Percentiles rank a stretch among this genome's conserved stretches.
Evolutionary conservation across 1,284 basidiomycete genomes (phyloP).

Genomic region (Sporisorium graminicola): DNA sequence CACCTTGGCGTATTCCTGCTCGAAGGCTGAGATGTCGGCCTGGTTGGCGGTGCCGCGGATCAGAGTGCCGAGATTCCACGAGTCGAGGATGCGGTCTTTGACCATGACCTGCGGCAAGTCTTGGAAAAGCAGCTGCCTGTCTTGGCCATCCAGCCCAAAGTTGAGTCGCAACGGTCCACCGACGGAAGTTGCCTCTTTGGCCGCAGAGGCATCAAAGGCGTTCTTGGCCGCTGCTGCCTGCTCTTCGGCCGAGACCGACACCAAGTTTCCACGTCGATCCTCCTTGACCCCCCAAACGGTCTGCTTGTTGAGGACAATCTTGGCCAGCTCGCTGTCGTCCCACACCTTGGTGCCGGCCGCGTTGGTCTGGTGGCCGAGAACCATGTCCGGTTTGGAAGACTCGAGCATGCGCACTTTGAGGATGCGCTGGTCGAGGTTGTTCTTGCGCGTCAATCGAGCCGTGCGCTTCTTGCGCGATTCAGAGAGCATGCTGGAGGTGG

Average conservation of each 20-base stretch:
- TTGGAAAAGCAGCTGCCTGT: slow-evolving; percentile 63
- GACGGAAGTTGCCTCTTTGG: slow-evolving; percentile 12
- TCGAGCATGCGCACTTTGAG: slow-evolving; percentile 68
- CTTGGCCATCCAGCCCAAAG: slow-evolving; percentile 57
- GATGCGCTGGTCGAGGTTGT: slow-evolving; percentile 66
- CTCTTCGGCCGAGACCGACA: slow-evolving; percentile 24
- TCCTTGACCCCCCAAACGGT: slow-evolving; percentile 64
- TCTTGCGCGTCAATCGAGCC: slow-evolving; percentile 61
- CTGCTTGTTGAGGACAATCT: slow-evolving; percentile 60
- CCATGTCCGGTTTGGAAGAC: slow-evolving; percentile 75
- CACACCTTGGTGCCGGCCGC: slow-evolving; percentile 61
- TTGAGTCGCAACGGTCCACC: slow-evolving; percentile 64
- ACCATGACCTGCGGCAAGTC: slow-evolving; percentile 64
- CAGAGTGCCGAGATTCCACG: slow-evolving; percentile 44
- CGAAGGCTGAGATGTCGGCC: slow-evolving; percentile 51
- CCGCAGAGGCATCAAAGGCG: slow-evolving; percentile 7
- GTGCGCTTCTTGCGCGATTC: slow-evolving; percentile 59
- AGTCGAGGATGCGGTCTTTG: slow-evolving; percentile 63
- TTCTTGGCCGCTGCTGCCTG: slow-evolving; percentile 5
- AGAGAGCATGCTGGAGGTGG: slow-evolving; percentile 38
- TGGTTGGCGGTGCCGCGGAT: slow-evolving; percentile 44
- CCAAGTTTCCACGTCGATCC: slow-evolving; percentile 63
- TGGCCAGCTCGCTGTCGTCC: slow-evolving; percentile 58
- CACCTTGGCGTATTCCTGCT: slow-evolving; percentile 47
- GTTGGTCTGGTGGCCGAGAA: slow-evolving; percentile 77